A percentile compares a stretch with the other conserved stretches of the same genome.
phyloP scores from a whole-genome alignment of 192 early-diverging fungal species.

The Backusella tarrabulga region DNA sequence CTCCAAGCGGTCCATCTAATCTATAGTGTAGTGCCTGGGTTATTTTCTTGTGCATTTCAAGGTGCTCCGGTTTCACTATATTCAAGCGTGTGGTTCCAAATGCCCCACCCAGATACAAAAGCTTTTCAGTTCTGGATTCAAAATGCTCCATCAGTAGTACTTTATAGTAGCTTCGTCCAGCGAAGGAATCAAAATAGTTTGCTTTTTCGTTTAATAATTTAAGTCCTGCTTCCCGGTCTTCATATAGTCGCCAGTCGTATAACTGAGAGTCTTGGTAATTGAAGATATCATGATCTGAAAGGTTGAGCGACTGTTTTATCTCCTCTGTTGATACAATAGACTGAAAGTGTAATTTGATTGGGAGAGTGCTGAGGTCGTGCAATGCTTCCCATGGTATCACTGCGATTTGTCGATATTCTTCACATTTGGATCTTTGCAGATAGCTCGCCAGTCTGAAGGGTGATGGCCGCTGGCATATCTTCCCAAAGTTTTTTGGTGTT shows the following conservation, averaged over 20 bases:
- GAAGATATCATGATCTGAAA: slow-evolving; percentile 34
- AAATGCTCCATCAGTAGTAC: slow-evolving; percentile 26
- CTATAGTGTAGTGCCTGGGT: slow-evolving; percentile 36
- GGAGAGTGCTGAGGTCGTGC: slow-evolving; percentile 10
- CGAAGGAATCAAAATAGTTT: slow-evolving; percentile 17
- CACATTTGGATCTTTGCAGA: slow-evolving; percentile 27
- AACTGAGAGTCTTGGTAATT: slow-evolving; percentile 33
- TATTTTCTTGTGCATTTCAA: slow-evolving; percentile 34
- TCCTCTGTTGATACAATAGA: not conserved
- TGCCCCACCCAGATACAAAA: slow-evolving; percentile 47
- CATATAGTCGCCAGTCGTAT: slow-evolving; percentile 51
- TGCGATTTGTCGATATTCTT: slow-evolving; percentile 15
- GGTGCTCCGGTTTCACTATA: slow-evolving; percentile 32
- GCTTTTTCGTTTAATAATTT: not conserved
- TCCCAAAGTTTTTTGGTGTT: slow-evolving; percentile 32
- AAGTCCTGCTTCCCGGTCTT: slow-evolving; percentile 25
- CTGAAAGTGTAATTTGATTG: slow-evolving; percentile 6
- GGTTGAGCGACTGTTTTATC: not conserved
- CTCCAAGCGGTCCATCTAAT: slow-evolving; percentile 36
- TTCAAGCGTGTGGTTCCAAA: slow-evolving; percentile 43
- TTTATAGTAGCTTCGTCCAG: slow-evolving; percentile 10
- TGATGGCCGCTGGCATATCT: not conserved
- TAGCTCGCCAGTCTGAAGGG: slow-evolving; percentile 17
- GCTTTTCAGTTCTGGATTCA: slow-evolving; percentile 19
- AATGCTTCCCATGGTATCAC: slow-evolving; percentile 19